These are phyloP conservation scores for Fragaria iinumae DNA, from an alignment of 306 rosid genomes.

Conservation along the genomic window DNA sequence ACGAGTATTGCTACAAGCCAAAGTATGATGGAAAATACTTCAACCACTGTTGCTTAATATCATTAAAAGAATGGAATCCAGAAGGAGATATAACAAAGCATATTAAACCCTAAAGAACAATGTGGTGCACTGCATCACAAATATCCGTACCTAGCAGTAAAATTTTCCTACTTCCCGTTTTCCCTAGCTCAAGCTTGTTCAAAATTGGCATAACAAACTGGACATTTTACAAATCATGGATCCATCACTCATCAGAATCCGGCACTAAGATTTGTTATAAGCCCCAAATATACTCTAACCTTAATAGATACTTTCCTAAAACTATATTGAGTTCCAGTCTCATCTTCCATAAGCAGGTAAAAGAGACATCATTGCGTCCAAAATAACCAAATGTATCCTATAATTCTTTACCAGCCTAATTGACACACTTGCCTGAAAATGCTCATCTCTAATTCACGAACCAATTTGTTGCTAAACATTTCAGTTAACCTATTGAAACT, in stretches of 20 bases:
- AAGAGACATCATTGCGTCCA: background rate
- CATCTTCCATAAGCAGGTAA: too few species aligned
- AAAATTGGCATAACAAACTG: background rate
- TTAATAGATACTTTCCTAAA: background rate
- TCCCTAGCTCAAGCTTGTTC: background rate
- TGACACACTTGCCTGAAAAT: background rate
- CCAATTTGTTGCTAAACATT: background rate
- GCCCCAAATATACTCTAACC: background rate
- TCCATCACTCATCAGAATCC: background rate
- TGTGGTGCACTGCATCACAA: background rate
- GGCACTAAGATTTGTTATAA: background rate
- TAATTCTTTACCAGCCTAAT: background rate
- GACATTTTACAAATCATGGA: background rate
- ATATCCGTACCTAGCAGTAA: background rate
- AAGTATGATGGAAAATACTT: conserved; percentile 12
- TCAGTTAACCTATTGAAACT: background rate
- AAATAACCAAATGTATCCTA: background rate
- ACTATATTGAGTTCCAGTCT: background rate
- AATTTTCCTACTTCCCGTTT: background rate
- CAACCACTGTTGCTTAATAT: background rate
- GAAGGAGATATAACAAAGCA: background rate
- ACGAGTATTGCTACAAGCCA: conserved; percentile 58
- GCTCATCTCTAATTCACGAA: background rate
- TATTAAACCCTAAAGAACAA: background rate
- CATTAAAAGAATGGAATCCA: background rate